Evolutionary conservation across 257 asterid genomes (phyloP), one percentile per base, ranked within the genome.

Genomic region (Nicotiana tomentosiformis): DNA sequence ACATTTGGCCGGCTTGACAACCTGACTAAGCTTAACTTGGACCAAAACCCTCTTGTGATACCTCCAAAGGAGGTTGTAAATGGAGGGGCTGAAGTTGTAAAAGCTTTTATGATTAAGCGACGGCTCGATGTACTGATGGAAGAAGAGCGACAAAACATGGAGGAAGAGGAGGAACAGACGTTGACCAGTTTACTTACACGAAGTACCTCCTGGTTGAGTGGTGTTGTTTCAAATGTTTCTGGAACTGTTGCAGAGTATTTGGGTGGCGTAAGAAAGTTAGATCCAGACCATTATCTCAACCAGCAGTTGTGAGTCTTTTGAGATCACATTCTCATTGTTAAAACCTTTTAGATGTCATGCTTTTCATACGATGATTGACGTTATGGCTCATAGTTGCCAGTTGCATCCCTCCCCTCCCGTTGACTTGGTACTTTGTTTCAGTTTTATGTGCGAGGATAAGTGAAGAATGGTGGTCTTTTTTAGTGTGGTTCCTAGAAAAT

Each of bases 171-270:
- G 15, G 86, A 86, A 68, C 92, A 87, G 77, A 30, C 88, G 16
- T 77, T 87, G 7, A 64, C 86, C 29, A 79, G 89, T 78, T 30
- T 91, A 29, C 46, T 93, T 65, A 87, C 90, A 37, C 91, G 97
- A 81, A 93, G 97, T 91, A 89, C 97, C 61, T 90, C 97, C 29
- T 92, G 97, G 98, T 68, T 95, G 91, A 88, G 43, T 80, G 87
- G 29, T 77, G 60, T 86, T 9, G 93, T 92, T 55, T 86, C 94
- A 29, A 90, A 78, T 82, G 91, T 92, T 85, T 20, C 89, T 43
- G 93, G 88, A 66, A 78, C 91, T 14, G 84, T 94, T 72, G 89
- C 97, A 0, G 92, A 88, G 23, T 95, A 95, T 88, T 56, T 91
- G 78, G 94, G 91, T 79, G 82, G 88, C 57, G 29, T 32, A 0